Base-by-base conservation (phyloP, 768 basidiomycete genomes). In the Tricholoma bakamatsutake region DNA sequence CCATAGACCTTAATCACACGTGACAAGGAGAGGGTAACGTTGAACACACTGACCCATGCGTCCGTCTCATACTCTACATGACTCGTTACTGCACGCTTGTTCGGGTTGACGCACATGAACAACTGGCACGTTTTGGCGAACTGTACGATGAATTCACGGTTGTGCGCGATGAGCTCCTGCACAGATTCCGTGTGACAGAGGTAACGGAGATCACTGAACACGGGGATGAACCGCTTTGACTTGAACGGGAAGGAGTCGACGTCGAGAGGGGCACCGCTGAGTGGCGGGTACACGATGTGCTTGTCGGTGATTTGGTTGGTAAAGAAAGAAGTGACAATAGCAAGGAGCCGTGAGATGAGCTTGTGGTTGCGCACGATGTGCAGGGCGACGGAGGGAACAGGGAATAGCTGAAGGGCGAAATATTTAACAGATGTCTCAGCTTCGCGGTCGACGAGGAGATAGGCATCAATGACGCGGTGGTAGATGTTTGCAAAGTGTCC, bases 41-140 rank as follows among this genome's bases (percentile, higher is more conserved):
- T 94, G 71, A 98, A 98, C 12, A 97, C 92, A 62, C 87, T 90
- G 59, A 97, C 92, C 96, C 95, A 97, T 17, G 88, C 88, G 61
- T 99, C 97, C 30, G 89, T 88, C 73, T 99, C 97, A 72, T 90
- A 99, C 69, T 98, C 96, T 62, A 99, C 84, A 62, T 98, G 97
- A 51, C 76, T 87, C 28, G 81, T 79, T 5, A 78, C 83, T 17
- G 88, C 92, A 15, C 96, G 83, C 62, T 86, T 85, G 69, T 94
- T 93, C 2, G 94, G 87, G 65, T 96, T 94, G 65, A 98, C 80
- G 60, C 90, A 92, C 83, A 92, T 90, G 76, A 98, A 99, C 43
- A 98, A 74, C 60, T 87, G 83, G 69, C 94, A 88, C 6, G 92
- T 87, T 53, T 80, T 76, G 9, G 87, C 80, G 59, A 95, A 88